These are phyloP conservation scores for Phialemoniopsis sp. DNA, from an alignment of 2,329 filamentous ascomycete genomes.

Conservation along the genomic window DNA sequence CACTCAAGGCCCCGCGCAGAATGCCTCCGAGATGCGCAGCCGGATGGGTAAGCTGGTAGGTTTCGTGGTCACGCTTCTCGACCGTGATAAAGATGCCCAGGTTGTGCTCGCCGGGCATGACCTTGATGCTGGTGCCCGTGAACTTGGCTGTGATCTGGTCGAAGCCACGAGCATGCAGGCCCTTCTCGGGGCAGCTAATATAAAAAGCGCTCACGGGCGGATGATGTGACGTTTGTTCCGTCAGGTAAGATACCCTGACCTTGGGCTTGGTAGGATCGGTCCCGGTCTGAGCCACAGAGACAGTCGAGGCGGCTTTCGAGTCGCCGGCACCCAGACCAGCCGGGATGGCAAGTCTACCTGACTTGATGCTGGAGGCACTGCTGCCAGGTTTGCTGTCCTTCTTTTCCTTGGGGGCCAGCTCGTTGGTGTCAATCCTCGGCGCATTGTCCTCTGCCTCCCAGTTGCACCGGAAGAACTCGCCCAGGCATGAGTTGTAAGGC, in stretches of 20 bases:
- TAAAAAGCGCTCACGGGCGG: conserved; percentile 96
- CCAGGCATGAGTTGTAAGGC: conserved; percentile 94
- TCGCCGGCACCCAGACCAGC: conserved; percentile 19
- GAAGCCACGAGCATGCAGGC: conserved; percentile 82
- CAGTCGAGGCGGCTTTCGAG: conserved; percentile 41
- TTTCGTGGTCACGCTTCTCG: conserved; percentile 75
- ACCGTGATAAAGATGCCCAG: conserved; percentile 92
- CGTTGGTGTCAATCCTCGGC: conserved; percentile 55
- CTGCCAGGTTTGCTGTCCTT: conserved; percentile 28
- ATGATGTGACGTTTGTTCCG: conserved; percentile 97
- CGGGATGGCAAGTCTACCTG: conserved; percentile 24
- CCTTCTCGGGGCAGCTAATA: conserved; percentile 87
- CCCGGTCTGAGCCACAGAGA: conserved; percentile 47
- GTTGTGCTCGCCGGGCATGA: conserved; percentile 89
- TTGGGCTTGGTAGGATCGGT: conserved; percentile 38
- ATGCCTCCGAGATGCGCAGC: conserved; percentile 89
- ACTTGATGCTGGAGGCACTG: conserved; percentile 44
- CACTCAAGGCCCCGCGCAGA: conserved; percentile 78
- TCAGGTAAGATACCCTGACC: conserved; percentile 86
- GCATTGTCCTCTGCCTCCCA: conserved; percentile 87
- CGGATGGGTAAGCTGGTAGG: conserved; percentile 92
- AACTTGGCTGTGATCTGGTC: conserved; percentile 98
- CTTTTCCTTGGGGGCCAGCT: conserved; percentile 20
- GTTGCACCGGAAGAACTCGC: conserved; percentile 97
- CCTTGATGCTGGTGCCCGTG: conserved; percentile 89